Percentiles rank a stretch among this genome's conserved stretches.
Evolutionary conservation across 345 rosid species (phyloP).

Genomic region (Salix caprea): DNA sequence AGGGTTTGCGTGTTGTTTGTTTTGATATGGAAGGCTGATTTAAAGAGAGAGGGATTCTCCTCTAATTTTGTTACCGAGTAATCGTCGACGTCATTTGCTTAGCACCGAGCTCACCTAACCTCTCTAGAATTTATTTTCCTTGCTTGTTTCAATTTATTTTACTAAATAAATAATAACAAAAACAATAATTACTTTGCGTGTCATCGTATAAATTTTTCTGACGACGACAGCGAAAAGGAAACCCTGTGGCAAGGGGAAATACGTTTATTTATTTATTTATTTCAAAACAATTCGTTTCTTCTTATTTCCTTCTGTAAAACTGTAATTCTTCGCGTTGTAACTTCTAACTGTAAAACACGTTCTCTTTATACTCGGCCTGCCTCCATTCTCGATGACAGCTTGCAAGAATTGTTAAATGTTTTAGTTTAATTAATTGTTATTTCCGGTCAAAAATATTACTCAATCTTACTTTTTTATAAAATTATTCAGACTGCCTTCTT

Average conservation of each 20-base stretch:
- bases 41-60: not conserved
- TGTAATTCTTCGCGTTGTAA: too few relatives aligned
- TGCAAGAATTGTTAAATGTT: not conserved
- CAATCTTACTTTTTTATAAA: too few relatives aligned
- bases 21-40: not conserved
- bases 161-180: too few relatives aligned
- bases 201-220: too few relatives aligned
- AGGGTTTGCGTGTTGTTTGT: not conserved
- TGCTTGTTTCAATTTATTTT: too few relatives aligned
- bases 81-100: not conserved
- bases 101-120: not conserved
- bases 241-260: not conserved
- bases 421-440: too few relatives aligned
- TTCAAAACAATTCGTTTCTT: not conserved
- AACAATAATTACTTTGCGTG: too few relatives aligned
- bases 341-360: too few relatives aligned
- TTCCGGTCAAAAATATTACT: too few relatives aligned
- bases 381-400: not conserved
- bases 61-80: not conserved
- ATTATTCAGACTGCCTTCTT: too few relatives aligned
- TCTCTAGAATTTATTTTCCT: too few relatives aligned
- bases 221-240: not conserved
- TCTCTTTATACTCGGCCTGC: too few relatives aligned
- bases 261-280: not conserved
- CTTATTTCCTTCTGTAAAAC: not conserved